phyloP scores from a whole-genome alignment of 164 flowering plant species.

The Tinospora cordifolia region DNA sequence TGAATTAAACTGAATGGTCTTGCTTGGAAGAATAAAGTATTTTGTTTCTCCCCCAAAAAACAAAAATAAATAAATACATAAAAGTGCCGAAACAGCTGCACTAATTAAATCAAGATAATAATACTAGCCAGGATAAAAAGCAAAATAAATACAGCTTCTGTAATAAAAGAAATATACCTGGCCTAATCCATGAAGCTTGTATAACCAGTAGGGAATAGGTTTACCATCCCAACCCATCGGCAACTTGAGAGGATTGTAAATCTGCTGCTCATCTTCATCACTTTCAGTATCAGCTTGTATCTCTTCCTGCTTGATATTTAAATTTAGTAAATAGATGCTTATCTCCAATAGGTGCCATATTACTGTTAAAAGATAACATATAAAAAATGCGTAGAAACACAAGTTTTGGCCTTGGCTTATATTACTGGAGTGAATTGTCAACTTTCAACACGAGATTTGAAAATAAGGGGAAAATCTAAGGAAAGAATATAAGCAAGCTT shows the following conservation, averaged over 20 bases:
- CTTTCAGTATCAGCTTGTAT: constrained; percentile 86
- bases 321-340: constrained; percentile 2
- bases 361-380: no score
- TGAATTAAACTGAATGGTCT: no score
- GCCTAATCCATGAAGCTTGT: constrained; percentile 98
- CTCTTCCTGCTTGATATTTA: constrained; percentile 59
- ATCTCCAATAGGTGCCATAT: background rate
- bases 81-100: background rate
- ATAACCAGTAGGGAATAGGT: constrained; percentile 98
- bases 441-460: no score
- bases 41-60: no score
- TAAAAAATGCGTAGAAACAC: no score
- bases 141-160: background rate
- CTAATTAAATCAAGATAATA: background rate
- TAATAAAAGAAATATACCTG: constrained; percentile 42
- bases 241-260: constrained; percentile 92
- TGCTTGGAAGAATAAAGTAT: no score
- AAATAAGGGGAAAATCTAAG: no score
- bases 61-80: background rate
- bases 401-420: no score
- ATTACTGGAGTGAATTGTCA: no score
- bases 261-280: constrained; percentile 95
- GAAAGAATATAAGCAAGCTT: no score
- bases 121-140: background rate
- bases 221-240: constrained; percentile 99